Conservation (phyloP, 2,329 filamentous ascomycete species). For the Pseudogymnoascus sp. region DNA sequence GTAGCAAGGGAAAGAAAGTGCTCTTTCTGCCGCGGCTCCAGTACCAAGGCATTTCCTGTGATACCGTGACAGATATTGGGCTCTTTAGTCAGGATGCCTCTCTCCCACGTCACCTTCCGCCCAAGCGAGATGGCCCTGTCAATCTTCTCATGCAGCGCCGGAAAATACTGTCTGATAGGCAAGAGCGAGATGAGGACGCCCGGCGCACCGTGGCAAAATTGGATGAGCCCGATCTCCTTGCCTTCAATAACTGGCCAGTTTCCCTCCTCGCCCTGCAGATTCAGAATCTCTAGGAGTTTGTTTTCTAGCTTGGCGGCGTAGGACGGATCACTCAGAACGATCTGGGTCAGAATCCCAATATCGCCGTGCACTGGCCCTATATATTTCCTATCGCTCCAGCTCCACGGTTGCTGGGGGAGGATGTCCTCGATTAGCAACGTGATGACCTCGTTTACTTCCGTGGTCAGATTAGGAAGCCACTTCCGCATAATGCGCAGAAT, state of each 20-base stretch:
- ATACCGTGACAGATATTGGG: conserved; percentile 59
- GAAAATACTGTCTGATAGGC: conserved; percentile 47
- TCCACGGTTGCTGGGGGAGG: conserved; percentile 47
- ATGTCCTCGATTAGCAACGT: conserved; percentile 51
- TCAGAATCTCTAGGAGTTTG: conserved; percentile 46
- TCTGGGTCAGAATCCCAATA: conserved; percentile 62
- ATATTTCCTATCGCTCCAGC: conserved; percentile 53
- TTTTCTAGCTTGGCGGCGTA: conserved; percentile 45
- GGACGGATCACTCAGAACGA: conserved; percentile 48
- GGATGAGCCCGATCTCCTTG: conserved; percentile 41
- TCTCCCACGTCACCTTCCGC: conserved; percentile 44
- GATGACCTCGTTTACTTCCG: conserved; percentile 44
- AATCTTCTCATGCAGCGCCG: conserved; percentile 43
- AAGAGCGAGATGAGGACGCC: conserved; percentile 52
- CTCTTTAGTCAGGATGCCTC: conserved; percentile 53
- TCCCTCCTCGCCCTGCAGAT: conserved; percentile 50
- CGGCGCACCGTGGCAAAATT: conserved; percentile 60
- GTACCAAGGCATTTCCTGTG: conserved; percentile 50
- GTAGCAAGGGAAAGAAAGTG: conserved; percentile 52
- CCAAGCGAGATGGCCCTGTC: conserved; percentile 43
- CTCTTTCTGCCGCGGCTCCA: conserved; percentile 31
- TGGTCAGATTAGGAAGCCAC: conserved; percentile 38
- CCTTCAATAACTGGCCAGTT: conserved; percentile 48
- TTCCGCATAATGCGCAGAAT: conserved; percentile 44
- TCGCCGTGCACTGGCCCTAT: conserved; percentile 60